These are phyloP conservation scores for Colletotrichum phormii DNA, from an alignment of 2,329 filamentous ascomycete genomes.

Conservation along the genomic window DNA sequence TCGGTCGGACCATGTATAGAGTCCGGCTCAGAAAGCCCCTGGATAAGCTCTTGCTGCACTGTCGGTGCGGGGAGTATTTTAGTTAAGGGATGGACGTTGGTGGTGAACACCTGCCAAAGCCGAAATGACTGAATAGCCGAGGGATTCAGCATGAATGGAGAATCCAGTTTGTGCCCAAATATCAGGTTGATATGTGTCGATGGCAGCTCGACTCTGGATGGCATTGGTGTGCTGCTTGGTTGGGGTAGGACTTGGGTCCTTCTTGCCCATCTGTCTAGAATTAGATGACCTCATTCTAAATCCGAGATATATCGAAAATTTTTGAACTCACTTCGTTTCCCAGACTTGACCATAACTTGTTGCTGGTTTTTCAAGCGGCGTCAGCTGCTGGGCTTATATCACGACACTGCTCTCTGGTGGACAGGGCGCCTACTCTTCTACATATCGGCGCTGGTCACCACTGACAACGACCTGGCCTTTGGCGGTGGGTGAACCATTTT, in stretches of 20 bases:
- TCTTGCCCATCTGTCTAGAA: not conserved
- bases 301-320: too few relatives aligned
- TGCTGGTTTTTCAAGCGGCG: not conserved
- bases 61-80: conserved; percentile 79
- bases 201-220: not conserved
- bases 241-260: not conserved
- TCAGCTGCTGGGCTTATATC: too few relatives aligned
- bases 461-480: conserved; percentile 4
- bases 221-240: not conserved
- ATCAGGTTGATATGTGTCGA: not conserved
- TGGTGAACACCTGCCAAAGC: conserved; percentile 79
- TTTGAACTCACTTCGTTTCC: not conserved
- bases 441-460: conserved; percentile 14
- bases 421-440: conserved; percentile 2
- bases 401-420: too few relatives aligned
- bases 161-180: conserved; percentile 38
- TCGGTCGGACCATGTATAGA: conserved; percentile 57
- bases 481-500: not conserved
- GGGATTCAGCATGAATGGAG: conserved; percentile 3
- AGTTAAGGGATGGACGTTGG: conserved; percentile 79
- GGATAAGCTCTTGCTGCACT: conserved; percentile 57
- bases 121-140: conserved; percentile 51
- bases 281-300: too few relatives aligned
- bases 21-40: conserved; percentile 2
- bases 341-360: conserved; percentile 25